Evolutionary conservation across 306 rosid species (phyloP).

Genomic region (Ziziphus jujuba): DNA sequence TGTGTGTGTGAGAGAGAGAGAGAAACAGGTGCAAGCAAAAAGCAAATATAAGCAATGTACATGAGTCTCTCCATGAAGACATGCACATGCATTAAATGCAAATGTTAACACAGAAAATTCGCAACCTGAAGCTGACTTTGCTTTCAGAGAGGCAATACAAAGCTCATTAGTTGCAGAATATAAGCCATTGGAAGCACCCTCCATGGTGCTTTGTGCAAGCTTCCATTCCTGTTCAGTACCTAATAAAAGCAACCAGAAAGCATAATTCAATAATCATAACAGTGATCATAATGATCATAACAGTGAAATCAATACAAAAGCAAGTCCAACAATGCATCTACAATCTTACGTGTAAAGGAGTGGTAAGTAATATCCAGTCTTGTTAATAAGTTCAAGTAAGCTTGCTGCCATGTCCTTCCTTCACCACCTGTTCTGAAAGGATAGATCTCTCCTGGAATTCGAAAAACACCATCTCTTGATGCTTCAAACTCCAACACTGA

Average conservation of each 20-base stretch:
- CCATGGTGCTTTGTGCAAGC: conserved; percentile 81
- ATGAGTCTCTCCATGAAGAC: neutral
- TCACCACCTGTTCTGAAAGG: conserved; percentile 56
- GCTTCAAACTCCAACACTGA: conserved; percentile 87
- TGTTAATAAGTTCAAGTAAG: conserved; percentile 69
- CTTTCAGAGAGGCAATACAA: conserved; percentile 68
- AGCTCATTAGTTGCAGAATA: conserved; percentile 74
- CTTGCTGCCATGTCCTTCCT: conserved; percentile 85
- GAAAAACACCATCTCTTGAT: conserved; percentile 79
- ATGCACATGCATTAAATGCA: neutral
- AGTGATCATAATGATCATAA: conserved; percentile 19
- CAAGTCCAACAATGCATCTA: conserved; percentile 15
- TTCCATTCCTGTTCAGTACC: conserved; percentile 98
- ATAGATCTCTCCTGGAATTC: conserved; percentile 59
- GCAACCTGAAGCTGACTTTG: conserved; percentile 88
- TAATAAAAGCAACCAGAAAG: conserved; percentile 40
- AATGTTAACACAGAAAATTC: conserved; percentile 1
- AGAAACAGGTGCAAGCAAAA: neutral
- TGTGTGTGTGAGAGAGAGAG: neutral
- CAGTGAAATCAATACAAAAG: conserved; percentile 17
- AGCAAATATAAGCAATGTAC: neutral
- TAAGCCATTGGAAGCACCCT: conserved; percentile 80
- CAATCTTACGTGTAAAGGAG: conserved; percentile 72
- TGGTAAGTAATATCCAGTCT: conserved; percentile 79
- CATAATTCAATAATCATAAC: conserved; percentile 20